Conservation (phyloP, 306 rosid genomes). For the Citrullus mucosospermus region DNA sequence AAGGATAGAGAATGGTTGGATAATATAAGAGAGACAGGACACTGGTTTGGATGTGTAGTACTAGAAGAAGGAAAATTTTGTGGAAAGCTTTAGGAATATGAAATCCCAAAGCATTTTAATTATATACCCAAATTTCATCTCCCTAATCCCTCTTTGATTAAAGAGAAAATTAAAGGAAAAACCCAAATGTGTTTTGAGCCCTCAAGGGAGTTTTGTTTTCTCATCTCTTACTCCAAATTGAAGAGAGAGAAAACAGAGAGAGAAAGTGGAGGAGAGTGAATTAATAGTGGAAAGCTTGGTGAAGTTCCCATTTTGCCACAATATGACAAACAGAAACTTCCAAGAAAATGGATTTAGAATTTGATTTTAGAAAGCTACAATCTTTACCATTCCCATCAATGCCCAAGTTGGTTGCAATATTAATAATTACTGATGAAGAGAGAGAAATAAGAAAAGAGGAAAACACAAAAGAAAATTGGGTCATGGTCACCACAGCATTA, state of each 20-base stretch:
- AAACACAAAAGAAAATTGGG: neutral
- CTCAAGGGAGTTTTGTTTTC: neutral
- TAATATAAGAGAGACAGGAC: neutral
- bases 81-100: neutral
- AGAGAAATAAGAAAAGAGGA: neutral
- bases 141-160: neutral
- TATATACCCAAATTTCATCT: neutral
- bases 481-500: neutral
- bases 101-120: neutral
- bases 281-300: neutral
- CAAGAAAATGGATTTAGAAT: constrained; percentile 21
- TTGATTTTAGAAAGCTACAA: neutral
- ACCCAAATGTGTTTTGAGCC: neutral
- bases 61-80: neutral
- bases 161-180: neutral
- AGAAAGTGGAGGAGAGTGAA: neutral
- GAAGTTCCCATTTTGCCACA: neutral
- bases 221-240: neutral
- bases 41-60: neutral
- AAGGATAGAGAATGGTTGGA: neutral
- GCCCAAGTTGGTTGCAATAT: neutral
- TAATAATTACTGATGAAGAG: neutral
- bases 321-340: constrained; percentile 12
- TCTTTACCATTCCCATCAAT: neutral
- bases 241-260: neutral